A percentile compares a stretch with the other conserved stretches of the same genome.
Conservation (phyloP, 2,329 filamentous ascomycete genomes). For the Phyllosticta paracitricarpa region DNA sequence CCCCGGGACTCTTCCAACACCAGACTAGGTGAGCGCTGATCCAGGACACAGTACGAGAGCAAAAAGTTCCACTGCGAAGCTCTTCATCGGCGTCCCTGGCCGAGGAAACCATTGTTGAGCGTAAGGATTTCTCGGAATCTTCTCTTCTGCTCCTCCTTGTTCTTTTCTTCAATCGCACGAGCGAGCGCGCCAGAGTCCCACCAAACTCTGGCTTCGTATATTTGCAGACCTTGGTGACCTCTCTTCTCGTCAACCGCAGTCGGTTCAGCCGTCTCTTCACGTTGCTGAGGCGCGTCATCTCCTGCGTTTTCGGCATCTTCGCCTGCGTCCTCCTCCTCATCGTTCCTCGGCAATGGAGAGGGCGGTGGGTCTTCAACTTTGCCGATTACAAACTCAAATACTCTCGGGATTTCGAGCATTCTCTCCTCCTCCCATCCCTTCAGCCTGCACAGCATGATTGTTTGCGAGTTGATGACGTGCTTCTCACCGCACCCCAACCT, state of each 20-base stretch:
- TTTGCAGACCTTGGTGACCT: conserved; percentile 7
- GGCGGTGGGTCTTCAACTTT: not conserved
- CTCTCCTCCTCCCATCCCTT: conserved; percentile 7
- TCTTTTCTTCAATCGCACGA: not conserved
- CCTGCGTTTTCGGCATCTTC: not conserved
- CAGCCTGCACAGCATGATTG: conserved; percentile 5
- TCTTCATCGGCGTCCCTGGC: not conserved
- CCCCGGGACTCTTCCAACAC: not conserved
- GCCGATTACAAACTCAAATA: conserved; percentile 6
- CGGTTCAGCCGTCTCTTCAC: not conserved
- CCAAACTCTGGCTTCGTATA: conserved; percentile 6
- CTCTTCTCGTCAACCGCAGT: not conserved
- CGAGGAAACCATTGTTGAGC: conserved; percentile 6
- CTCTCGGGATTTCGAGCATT: conserved; percentile 2
- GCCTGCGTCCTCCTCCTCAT: not conserved
- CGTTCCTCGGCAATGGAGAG: not conserved
- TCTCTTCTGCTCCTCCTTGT: conserved; percentile 3
- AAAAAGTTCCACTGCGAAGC: not conserved
- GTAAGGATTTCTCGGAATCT: conserved; percentile 4
- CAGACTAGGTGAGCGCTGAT: not conserved
- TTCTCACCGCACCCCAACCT: not conserved
- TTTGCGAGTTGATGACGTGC: conserved; percentile 2
- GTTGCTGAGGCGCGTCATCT: not conserved
- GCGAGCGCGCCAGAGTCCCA: conserved; percentile 7
- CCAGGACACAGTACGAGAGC: not conserved